A percentile compares a stretch with the other conserved stretches of the same genome.
phyloP scores from a whole-genome alignment of 2,329 filamentous ascomycete genomes.

The Pseudogymnoascus destructans region DNA sequence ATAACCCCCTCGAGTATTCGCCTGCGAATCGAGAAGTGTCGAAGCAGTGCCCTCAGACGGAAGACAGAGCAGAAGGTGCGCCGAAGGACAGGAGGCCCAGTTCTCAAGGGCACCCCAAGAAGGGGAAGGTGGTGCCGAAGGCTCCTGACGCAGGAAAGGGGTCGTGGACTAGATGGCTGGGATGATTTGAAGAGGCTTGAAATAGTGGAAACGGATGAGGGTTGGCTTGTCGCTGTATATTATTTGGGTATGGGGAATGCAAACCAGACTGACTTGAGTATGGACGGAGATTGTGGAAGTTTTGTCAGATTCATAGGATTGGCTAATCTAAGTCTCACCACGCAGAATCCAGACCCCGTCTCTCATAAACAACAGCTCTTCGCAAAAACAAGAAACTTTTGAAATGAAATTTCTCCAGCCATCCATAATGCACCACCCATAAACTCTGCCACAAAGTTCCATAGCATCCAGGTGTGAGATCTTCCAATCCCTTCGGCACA shows the following conservation, averaged over 20 bases:
- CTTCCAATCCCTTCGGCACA: background rate
- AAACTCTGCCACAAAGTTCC: background rate
- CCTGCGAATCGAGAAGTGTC: slow-evolving; percentile 5
- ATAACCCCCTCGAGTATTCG: background rate
- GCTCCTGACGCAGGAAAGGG: background rate
- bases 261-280: background rate
- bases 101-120: background rate
- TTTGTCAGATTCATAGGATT: slow-evolving; percentile 3
- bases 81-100: background rate
- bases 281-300: background rate
- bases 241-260: background rate
- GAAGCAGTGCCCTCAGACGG: background rate
- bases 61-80: background rate
- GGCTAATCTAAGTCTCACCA: slow-evolving; percentile 4
- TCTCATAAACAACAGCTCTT: background rate
- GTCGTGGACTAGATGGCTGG: background rate
- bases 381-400: background rate
- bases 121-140: slow-evolving; percentile 3
- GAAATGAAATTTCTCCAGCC: background rate
- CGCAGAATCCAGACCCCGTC: background rate
- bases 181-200: background rate
- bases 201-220: background rate
- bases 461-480: background rate
- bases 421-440: background rate
- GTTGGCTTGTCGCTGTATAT: background rate